These are phyloP conservation scores for Globisporangium camurandrum DNA, from an alignment of 352 stramenopile species.

Conservation along the genomic window DNA sequence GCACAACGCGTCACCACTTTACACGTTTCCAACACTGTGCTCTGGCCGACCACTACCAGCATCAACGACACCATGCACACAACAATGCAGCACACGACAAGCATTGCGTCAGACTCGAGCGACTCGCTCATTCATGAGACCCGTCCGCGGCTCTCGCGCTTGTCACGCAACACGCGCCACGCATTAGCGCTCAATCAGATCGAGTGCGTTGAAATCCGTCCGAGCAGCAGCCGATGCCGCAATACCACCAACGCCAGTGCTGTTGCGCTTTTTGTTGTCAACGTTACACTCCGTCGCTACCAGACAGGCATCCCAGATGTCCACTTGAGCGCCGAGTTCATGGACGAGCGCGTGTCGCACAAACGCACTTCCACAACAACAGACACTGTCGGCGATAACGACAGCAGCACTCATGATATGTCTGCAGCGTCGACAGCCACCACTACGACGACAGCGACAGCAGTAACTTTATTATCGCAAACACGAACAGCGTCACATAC, in stretches of 20 bases:
- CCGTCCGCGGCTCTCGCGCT: conserved; percentile 5
- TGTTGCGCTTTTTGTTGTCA: conserved; percentile 49
- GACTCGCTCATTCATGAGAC: background rate
- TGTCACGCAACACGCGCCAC: conserved; percentile 39
- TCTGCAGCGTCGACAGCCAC: background rate
- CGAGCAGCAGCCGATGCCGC: conserved; percentile 21
- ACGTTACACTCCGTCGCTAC: conserved; percentile 29
- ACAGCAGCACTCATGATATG: background rate
- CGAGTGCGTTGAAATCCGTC: conserved; percentile 35
- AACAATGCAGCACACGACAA: background rate
- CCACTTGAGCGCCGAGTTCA: conserved; percentile 9
- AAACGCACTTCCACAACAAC: background rate
- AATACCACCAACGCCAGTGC: too few relatives aligned
- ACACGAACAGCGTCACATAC: too few relatives aligned
- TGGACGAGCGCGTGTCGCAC: background rate
- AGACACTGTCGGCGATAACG: background rate
- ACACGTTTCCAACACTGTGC: too few relatives aligned
- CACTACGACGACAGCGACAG: background rate
- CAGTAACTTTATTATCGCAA: background rate
- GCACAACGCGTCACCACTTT: too few relatives aligned
- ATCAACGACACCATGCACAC: too few relatives aligned
- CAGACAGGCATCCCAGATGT: conserved; percentile 39
- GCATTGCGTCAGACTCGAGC: background rate
- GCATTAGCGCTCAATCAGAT: conserved; percentile 56
- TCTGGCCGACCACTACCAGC: too few relatives aligned